phyloP scores from a whole-genome alignment of 1,139 yeast genomes.

The Hyphopichia pseudoburtonii region DNA sequence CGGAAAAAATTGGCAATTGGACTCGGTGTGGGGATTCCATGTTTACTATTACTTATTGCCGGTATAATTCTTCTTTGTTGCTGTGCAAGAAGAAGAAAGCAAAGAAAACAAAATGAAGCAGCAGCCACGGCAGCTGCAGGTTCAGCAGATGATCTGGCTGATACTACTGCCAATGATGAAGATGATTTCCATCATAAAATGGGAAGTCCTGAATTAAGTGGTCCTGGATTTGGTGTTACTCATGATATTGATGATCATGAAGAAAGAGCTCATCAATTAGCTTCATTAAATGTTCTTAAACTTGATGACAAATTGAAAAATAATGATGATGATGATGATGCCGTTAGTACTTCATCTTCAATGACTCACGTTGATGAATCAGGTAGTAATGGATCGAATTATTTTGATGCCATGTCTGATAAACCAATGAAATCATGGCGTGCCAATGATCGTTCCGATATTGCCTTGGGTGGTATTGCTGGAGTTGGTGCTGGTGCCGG shows the following conservation, averaged over 20 bases:
- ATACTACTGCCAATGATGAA: constrained; percentile 24
- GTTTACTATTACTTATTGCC: constrained; percentile 48
- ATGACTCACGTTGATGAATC: constrained; percentile 38
- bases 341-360: constrained; percentile 31
- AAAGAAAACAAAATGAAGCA: constrained; percentile 25
- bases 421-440: constrained; percentile 76
- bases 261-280: constrained; percentile 39
- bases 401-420: constrained; percentile 36
- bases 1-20: constrained; percentile 71
- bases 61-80: constrained; percentile 57
- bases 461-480: too few species aligned
- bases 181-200: too few species aligned
- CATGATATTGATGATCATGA: constrained; percentile 28
- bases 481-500: constrained; percentile 10
- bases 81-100: constrained; percentile 50
- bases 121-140: constrained; percentile 22
- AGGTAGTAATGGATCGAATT: constrained; percentile 22
- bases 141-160: constrained; percentile 30
- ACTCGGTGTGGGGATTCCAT: constrained; percentile 83
- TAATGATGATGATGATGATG: constrained; percentile 20
- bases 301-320: constrained; percentile 40
- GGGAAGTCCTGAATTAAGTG: constrained; percentile 29
- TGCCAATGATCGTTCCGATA: constrained; percentile 38
- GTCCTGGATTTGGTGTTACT: constrained; percentile 37
- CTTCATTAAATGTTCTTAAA: constrained; percentile 52